These are phyloP conservation scores for Hypoxylon sp. DNA, from an alignment of 2,329 filamentous ascomycete species.

Conservation along the genomic window DNA sequence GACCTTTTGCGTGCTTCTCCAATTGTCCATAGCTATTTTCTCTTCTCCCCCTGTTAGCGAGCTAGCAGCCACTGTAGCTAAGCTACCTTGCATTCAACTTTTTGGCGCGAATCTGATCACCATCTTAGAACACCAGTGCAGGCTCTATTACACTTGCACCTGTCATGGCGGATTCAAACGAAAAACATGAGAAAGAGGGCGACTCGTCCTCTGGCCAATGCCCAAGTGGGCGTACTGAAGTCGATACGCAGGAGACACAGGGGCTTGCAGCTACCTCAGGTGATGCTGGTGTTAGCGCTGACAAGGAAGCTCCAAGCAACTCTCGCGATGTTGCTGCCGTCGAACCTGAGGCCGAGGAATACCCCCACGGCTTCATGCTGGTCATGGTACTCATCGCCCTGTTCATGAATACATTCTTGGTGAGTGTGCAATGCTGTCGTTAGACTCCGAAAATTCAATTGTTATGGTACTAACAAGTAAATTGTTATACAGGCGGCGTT, in stretches of 20 bases:
- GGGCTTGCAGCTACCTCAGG: constrained; percentile 1
- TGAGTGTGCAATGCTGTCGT: neutral
- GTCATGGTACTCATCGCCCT: neutral
- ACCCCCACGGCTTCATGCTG: constrained; percentile 1
- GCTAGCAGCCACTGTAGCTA: constrained; percentile 2
- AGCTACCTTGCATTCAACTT: neutral
- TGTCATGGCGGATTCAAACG: neutral
- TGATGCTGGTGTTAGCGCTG: neutral
- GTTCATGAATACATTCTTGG: constrained; percentile 1
- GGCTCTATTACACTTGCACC: neutral
- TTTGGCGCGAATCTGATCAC: neutral
- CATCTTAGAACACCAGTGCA: neutral
- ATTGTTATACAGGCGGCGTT: neutral
- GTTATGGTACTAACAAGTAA: neutral
- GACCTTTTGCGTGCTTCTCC: neutral
- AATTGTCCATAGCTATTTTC: neutral
- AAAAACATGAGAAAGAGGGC: constrained; percentile 8
- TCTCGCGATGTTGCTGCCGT: neutral
- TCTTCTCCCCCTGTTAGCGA: neutral
- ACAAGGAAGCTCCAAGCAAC: constrained; percentile 1
- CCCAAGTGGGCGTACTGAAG: constrained; percentile 1
- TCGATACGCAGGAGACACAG: neutral
- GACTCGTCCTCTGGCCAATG: constrained; percentile 2
- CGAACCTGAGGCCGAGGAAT: neutral
- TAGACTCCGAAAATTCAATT: neutral